A percentile compares a stretch with the other conserved stretches of the same genome.
phyloP scores from a whole-genome alignment of 73 alveolate genomes.

The Blepharisma japonicum region DNA sequence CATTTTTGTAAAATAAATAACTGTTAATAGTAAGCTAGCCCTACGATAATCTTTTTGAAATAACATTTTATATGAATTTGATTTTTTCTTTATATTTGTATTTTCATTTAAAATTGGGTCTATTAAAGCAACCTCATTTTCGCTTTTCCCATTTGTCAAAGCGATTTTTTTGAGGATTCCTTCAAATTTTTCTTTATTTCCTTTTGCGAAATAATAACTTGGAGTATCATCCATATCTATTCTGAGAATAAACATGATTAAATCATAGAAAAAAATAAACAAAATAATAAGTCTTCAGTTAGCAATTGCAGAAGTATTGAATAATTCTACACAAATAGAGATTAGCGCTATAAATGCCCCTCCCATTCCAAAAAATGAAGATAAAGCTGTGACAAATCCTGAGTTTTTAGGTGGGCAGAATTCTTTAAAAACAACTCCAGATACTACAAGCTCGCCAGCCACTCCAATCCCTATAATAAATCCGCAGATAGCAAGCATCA shows the following conservation, averaged over 20 bases:
- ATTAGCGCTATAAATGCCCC: background rate
- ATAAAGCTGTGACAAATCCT: background rate
- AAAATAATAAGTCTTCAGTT: conserved; percentile 19
- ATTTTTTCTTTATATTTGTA: too few relatives aligned
- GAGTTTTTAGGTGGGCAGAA: conserved; percentile 18
- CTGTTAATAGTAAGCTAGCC: too few relatives aligned
- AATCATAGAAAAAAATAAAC: background rate
- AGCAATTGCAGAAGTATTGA: background rate
- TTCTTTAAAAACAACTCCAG: background rate
- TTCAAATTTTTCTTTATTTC: background rate
- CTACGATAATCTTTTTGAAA: too few relatives aligned
- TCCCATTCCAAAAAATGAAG: background rate
- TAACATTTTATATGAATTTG: too few relatives aligned
- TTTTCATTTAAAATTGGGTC: too few relatives aligned
- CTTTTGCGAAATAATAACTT: background rate
- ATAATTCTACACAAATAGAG: background rate
- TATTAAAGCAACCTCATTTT: too few relatives aligned
- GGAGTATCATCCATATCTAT: background rate
- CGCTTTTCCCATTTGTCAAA: too few relatives aligned
- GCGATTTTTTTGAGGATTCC: background rate
- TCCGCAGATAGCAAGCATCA: background rate
- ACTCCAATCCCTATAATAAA: conserved; percentile 2
- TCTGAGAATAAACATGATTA: background rate
- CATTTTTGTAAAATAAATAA: too few relatives aligned
- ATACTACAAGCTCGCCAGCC: conserved; percentile 18